Evolutionary conservation across 257 asterid species (phyloP).

Genomic region (Schizonepeta tenuifolia): DNA sequence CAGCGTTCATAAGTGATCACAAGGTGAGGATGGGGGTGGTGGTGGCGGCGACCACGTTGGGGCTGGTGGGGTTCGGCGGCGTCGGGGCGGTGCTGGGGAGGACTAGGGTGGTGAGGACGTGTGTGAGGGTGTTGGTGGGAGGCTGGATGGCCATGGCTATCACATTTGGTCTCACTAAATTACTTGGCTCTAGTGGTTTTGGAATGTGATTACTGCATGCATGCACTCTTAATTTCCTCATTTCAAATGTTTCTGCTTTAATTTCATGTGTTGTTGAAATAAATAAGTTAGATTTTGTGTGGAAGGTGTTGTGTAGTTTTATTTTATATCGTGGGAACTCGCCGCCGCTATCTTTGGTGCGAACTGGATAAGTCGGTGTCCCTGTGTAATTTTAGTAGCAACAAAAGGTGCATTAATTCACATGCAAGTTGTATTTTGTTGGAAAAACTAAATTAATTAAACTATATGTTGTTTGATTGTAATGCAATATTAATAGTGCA

Average conservation of each 20-base stretch:
- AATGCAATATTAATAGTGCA: too few relatives aligned
- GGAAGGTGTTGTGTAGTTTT: neutral
- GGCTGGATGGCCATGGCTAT: constrained; percentile 87
- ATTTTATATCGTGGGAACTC: too few relatives aligned
- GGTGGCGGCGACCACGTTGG: constrained; percentile 57
- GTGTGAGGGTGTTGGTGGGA: constrained; percentile 63
- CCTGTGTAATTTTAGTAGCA: neutral
- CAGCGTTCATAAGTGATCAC: constrained; percentile 55
- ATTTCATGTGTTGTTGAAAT: neutral
- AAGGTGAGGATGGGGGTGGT: constrained; percentile 54
- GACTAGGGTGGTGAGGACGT: constrained; percentile 47
- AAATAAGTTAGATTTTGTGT: neutral
- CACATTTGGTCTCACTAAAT: constrained; percentile 70
- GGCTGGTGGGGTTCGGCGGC: constrained; percentile 57
- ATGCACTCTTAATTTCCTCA: too few relatives aligned
- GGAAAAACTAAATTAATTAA: neutral
- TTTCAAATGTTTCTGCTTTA: neutral
- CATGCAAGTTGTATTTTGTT: neutral
- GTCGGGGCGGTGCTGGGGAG: constrained; percentile 66
- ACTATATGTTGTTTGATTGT: too few relatives aligned
- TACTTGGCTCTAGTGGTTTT: constrained; percentile 50
- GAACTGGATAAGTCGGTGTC: too few relatives aligned
- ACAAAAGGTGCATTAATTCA: neutral
- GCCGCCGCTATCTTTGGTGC: too few relatives aligned
- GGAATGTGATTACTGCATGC: constrained; percentile 36